Evolutionary conservation across 1,284 basidiomycete genomes (phyloP).

Genomic region (Marasmius tenuissimus): DNA sequence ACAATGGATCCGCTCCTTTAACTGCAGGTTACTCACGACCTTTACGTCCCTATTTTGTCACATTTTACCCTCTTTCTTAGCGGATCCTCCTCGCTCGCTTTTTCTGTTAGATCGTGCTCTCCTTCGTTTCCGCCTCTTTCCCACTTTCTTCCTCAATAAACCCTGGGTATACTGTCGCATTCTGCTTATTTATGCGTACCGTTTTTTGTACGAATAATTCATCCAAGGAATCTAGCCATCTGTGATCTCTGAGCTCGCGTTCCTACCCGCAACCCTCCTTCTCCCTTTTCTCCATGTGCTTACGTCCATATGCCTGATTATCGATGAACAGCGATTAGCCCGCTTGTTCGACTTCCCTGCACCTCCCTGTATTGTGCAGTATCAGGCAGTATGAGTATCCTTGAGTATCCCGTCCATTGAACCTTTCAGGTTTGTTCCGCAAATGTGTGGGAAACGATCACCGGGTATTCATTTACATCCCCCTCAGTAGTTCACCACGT

Average conservation of each 20-base stretch:
- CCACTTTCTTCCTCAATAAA: background rate
- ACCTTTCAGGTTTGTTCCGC: too few relatives aligned
- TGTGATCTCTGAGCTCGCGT: background rate
- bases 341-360: background rate
- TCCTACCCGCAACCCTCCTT: too few relatives aligned
- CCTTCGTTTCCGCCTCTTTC: background rate
- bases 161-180: background rate
- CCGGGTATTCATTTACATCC: too few relatives aligned
- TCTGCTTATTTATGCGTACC: slow-evolving; percentile 7
- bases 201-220: slow-evolving; percentile 4
- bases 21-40: background rate
- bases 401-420: too few relatives aligned
- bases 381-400: too few relatives aligned
- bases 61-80: too few relatives aligned
- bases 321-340: background rate
- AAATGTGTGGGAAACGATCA: too few relatives aligned
- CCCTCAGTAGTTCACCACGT: too few relatives aligned
- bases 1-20: slow-evolving; percentile 12
- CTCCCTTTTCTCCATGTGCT: background rate
- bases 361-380: background rate
- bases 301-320: background rate
- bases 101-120: slow-evolving; percentile 1
- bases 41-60: background rate
- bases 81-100: background rate
- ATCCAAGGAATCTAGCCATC: slow-evolving; percentile 3